Base-by-base conservation (phyloP, 176 grass and related monocot species). In the Zea luxurians region DNA sequence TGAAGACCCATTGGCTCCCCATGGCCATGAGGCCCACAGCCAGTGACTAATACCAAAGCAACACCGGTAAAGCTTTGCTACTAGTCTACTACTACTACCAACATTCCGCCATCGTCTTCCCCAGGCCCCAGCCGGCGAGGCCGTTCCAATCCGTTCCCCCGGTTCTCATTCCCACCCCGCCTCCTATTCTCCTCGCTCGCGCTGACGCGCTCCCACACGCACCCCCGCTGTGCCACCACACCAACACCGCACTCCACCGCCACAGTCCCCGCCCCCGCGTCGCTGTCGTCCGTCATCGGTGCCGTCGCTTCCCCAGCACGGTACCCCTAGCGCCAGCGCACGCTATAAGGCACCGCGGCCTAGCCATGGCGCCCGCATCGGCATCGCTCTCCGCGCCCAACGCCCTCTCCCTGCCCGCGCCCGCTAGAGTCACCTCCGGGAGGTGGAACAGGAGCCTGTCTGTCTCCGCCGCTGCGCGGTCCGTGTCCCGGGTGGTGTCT, bases 211-310 rank as follows among this genome's bases (percentile, higher is more conserved):
- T 27, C 27, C 27, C 27, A 27, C 27, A 27, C 27, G 27, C 27
- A 27, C 27, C 27, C 27, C 27, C 27, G 27, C 27, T 27, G 27
- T 27, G 27, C 27, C 27, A 1, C 60, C 66, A 57, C 43, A n/a
- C 75, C 52, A 68, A 11, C 71, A 38, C 77, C 82, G 82, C 86
- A 81, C 86, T 84, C 86, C 82, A 84, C 59, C 47, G 86, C 74
- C 54, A 81, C 64, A 37, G 10, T 15, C 77, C 64, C 27, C 64
- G 27, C 27, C 27, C 27, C 27, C 27, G 27, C 1, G 54, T 70
- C 66, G 10, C 57, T 57, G 10, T 71, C 75, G 54, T 17, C 54
- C 54, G 81, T 71, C 81, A 70, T 0, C 64, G 76, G 3, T 81
- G 55, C 37, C 64, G 55, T 73, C 34, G 37, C 66, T 53, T 63